Evolutionary conservation across 352 stramenopile genomes (phyloP), one percentile per base, ranked within the genome.

Genomic region (Thalassiosira ordinaria): DNA sequence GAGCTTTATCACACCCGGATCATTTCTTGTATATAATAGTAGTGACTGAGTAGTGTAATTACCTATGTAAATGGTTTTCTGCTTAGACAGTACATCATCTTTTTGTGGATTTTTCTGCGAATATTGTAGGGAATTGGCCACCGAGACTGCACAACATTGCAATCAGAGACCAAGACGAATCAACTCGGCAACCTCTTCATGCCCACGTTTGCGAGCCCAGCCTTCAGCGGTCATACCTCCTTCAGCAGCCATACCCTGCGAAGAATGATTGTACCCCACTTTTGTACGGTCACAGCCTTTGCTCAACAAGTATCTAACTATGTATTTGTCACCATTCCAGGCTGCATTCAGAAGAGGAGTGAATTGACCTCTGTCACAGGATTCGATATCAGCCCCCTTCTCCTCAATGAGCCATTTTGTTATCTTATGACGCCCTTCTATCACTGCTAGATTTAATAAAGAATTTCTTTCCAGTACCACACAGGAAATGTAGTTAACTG

Each of bases 331-430:
- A n/a, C 86, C 86, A 60, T 80, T 80, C 76, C 82, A 93, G 20
- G 86, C 88, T 33, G 86, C 88, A 79, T 93, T 93, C 26, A 91
- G 61, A 13, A 93, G 78, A 16, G 88, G 86, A 27, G 88, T 93
- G 44, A 93, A 93, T 26, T 81, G 44, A 14, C 88, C 88, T 35
- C 85, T 47, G 77, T 93, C 88, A 41, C 52, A 78, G 11, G 76
- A 89, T 77, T 93, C 88, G 60, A 93, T 89, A 65, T 91, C 78
- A 1, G 84, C 82, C 24, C 53, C 46, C 60, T 92, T 93, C 9
- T 67, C 62, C 61, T 91, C 84, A 16, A 92, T 73, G 1, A 93
- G 65, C 88, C 88, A 93, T 33, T 83, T 81, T 14, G 81, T 84
- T 55, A 90, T 80, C 24, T 91, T 92, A 51, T 88, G 76, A 22